Evolutionary conservation across 441 rosid genomes (phyloP).

Genomic region (Sinapis alba): DNA sequence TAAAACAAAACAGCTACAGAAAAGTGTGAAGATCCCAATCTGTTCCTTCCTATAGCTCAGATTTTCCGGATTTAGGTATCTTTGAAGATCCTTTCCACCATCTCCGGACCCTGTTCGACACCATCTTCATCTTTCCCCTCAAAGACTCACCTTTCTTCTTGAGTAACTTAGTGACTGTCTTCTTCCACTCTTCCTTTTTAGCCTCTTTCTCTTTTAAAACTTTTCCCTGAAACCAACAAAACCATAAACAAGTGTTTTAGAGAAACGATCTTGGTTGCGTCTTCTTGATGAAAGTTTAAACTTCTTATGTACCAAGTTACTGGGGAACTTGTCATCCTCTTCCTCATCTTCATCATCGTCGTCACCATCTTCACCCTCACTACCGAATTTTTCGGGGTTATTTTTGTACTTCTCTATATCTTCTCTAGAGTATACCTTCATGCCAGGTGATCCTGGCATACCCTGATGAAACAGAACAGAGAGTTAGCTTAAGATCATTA

Average conservation of each 20-base stretch:
- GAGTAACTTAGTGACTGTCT: slow-evolving; percentile 53
- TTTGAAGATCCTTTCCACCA: background rate
- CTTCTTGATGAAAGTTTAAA: background rate
- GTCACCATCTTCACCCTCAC: slow-evolving; percentile 68
- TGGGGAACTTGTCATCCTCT: slow-evolving; percentile 53
- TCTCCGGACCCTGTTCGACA: slow-evolving; percentile 39
- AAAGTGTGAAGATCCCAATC: background rate
- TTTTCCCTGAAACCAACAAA: slow-evolving; percentile 54
- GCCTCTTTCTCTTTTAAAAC: slow-evolving; percentile 52
- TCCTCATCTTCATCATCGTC: slow-evolving; percentile 61
- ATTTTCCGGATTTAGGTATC: background rate
- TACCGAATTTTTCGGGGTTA: slow-evolving; percentile 56
- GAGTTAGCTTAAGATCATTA: slow-evolving; percentile 6
- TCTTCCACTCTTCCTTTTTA: slow-evolving; percentile 54
- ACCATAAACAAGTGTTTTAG: background rate
- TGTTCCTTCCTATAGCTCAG: background rate
- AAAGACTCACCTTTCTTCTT: slow-evolving; percentile 44
- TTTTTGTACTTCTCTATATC: slow-evolving; percentile 70
- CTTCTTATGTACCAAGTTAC: slow-evolving; percentile 61
- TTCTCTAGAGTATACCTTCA: slow-evolving; percentile 91
- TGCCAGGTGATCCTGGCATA: slow-evolving; percentile 93
- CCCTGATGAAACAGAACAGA: slow-evolving; percentile 46
- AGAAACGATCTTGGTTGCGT: slow-evolving; percentile 13
- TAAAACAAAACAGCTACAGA: background rate
- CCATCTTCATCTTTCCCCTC: slow-evolving; percentile 62